Base-by-base conservation (phyloP, 2,329 filamentous ascomycete species). In the Monilinia vaccinii-corymbosi region DNA sequence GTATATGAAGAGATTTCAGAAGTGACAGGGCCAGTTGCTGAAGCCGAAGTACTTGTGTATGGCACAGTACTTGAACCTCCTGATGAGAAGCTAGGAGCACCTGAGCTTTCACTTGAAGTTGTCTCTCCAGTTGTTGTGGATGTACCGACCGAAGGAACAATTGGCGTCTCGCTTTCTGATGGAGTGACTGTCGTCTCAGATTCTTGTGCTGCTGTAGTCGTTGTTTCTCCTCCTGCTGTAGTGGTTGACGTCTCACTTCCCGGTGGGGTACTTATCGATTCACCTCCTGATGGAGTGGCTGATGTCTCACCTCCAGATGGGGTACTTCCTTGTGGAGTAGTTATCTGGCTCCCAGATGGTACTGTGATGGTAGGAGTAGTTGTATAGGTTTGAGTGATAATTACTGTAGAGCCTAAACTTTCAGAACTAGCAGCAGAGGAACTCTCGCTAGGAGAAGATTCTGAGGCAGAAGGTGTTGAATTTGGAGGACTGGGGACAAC, bases 381-480 rank as follows among this genome's bases (percentile, higher is more conserved):
- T 28, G 56, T 59, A 21, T 51, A 59, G 16, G 56, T 59, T 3
- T 34, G 16, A 7, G 53, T 56, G 2, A 13, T 36, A 7, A n/a
- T 52, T 13, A 32, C 48, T 3, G 49, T 59, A 23, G 48, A 38
- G 9, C 11, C 49, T 14, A 23, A 36, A 7, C 23, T 47, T 40
- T 10, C 38, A 31, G 49, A 32, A 21, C 23, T 55, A 44, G 38
- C 8, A 8, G 4, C 18, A 28, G 48, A 28, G 23, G 42, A 60
- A 28, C 40, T 57, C 21, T 55, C 47, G 21, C 48, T 42, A 31
- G 40, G 28, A 31, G 58, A 62, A 18, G 61, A 61, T 34, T 42
- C 45, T n/a, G 58, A 28, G 10, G 25, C 21, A 16, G 50, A 32
- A 8, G 49, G 18, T 11, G 32, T 40, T 13, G 57, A 60, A 55